Evolutionary conservation across 2,329 filamentous ascomycete species (phyloP).

Genomic region (Bipolaris sorokiniana): DNA sequence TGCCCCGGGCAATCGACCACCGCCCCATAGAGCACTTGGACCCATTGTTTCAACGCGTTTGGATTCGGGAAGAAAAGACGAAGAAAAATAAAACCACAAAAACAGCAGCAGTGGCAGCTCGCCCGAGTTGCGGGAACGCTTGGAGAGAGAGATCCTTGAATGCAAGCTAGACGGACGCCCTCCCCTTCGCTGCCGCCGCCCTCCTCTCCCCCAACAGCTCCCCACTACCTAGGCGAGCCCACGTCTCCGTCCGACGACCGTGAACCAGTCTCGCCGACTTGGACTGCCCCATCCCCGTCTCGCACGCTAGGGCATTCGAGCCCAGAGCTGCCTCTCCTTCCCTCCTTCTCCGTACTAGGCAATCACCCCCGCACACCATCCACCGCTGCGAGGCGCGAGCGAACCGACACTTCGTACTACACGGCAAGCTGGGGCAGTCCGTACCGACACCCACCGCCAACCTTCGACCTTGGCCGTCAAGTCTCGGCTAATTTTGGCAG

Average conservation of each 20-base stretch:
- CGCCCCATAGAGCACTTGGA: constrained; percentile 13
- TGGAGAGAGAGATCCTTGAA: constrained; percentile 42
- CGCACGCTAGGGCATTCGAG: constrained; percentile 51
- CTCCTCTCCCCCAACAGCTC: constrained; percentile 45
- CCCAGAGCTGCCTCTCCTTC: constrained; percentile 50
- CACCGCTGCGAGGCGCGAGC: constrained; percentile 41
- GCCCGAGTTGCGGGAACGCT: constrained; percentile 14
- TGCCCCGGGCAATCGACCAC: constrained; percentile 11
- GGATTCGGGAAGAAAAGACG: constrained; percentile 24
- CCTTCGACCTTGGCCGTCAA: constrained; percentile 38
- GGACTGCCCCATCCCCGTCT: constrained; percentile 50
- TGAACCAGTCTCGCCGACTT: constrained; percentile 42
- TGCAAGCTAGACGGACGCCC: constrained; percentile 48
- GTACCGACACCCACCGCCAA: constrained; percentile 70
- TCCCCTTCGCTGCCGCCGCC: constrained; percentile 42
- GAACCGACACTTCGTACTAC: constrained; percentile 61
- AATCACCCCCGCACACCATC: constrained; percentile 45
- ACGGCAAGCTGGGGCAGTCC: constrained; percentile 93
- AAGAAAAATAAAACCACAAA: not conserved
- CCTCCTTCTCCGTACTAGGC: constrained; percentile 42
- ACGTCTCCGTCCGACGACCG: constrained; percentile 30
- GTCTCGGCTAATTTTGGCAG: constrained; percentile 42
- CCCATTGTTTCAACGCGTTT: constrained; percentile 28
- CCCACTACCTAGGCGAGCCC: constrained; percentile 33
- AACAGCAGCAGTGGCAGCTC: constrained; percentile 26